A percentile compares a stretch with the other conserved stretches of the same genome.
Evolutionary conservation across 306 rosid genomes (phyloP).

Genomic region (Vigna trinervia): DNA sequence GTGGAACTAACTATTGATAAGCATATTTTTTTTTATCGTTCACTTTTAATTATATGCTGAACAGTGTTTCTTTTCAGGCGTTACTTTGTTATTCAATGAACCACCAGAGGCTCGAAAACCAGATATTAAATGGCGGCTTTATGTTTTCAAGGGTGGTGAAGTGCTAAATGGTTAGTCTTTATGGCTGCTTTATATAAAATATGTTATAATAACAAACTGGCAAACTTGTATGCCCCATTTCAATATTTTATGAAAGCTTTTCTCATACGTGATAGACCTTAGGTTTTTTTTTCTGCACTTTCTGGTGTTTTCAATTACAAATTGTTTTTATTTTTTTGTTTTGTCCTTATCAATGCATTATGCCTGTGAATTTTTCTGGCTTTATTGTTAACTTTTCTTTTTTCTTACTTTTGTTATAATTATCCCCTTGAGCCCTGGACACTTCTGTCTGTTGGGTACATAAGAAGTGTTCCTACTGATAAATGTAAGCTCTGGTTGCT

Average conservation of each 20-base stretch:
- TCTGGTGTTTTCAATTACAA: neutral
- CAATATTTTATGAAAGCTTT: neutral
- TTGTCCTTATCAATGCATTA: neutral
- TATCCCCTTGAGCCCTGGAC: constrained; percentile 1
- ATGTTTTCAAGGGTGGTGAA: constrained; percentile 98
- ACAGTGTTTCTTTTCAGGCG: constrained; percentile 56
- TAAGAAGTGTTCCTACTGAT: constrained; percentile 13
- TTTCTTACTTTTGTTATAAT: neutral
- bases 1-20: constrained; percentile 46
- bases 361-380: neutral
- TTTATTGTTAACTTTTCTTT: constrained; percentile 2
- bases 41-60: constrained; percentile 36
- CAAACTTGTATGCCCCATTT: neutral
- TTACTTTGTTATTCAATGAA: constrained; percentile 80
- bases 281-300: neutral
- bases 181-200: neutral
- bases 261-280: neutral
- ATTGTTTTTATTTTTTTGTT: neutral
- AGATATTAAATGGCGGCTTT: constrained; percentile 88
- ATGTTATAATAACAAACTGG: neutral
- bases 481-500: constrained; percentile 30
- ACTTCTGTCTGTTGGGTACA: neutral
- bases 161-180: constrained; percentile 73
- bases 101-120: constrained; percentile 92
- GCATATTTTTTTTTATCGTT: constrained; percentile 10